Evolutionary conservation across 768 basidiomycete genomes (phyloP), one percentile per base, ranked within the genome.

Genomic region (Pisolithus sp.): DNA sequence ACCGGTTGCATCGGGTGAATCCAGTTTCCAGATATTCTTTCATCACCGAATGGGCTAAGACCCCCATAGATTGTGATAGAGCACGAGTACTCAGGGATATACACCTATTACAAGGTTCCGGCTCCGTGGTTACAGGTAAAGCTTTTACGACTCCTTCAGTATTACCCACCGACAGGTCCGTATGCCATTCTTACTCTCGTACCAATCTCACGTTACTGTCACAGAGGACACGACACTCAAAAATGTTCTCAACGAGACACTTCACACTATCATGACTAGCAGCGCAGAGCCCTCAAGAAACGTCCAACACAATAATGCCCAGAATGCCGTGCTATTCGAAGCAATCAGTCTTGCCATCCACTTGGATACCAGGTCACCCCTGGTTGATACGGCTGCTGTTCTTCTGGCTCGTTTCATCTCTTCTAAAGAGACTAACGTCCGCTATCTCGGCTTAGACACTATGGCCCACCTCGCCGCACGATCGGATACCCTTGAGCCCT

Each of bases 81-180:
- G 59, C 85, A 87, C 55, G 91, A 98, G 63, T 95, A 88, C 62
- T 74, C 85, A 7, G 76, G 86, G 34, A 87, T 90, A 46, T 99
- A 99, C 65, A 80, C 93, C 17, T 99, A 99, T 67, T 99, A 99
- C 71, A 93, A 93, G 71, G 92, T 98, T 2, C 95, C 95, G 20
- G 89, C 89, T 21, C 95, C 95, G 0, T 98, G 95, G 96, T 74
- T 97, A 31, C 95, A 98, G 71, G 92, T 98, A 57, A 96, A 97
- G 67, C 79, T 99, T 3, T 75, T 99, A 13, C 86, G 93, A 21
- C 68, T 99, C 15, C 68, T 99, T 36, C 96, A 98, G 67, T 95
- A 96, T 67, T 98, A 98, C 65, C 85, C 95, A 7, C 91, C 96
- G 3, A 86, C 95, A 53, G 93, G 94, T 93, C 54, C 57, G 81